Conservation (phyloP, 192 early-diverging fungal genomes). For the Podila minutissima region DNA sequence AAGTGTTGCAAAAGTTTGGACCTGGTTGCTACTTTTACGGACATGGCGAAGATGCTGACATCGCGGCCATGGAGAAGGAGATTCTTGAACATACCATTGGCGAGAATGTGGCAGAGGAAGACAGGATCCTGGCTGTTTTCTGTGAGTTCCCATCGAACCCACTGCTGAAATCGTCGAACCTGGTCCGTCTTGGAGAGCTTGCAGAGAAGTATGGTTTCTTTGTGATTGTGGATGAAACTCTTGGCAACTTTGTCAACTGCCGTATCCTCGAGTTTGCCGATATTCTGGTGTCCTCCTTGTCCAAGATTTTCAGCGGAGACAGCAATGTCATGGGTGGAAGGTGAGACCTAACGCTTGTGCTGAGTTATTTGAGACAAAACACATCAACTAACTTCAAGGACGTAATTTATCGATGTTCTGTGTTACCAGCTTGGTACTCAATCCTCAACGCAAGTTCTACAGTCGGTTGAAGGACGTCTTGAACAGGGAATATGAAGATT, state of each 20-base stretch:
- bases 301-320: constrained; percentile 96
- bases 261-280: constrained; percentile 82
- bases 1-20: constrained; percentile 96
- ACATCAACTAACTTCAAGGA: constrained; percentile 15
- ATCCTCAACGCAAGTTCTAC: constrained; percentile 72
- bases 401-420: too few species aligned
- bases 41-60: constrained; percentile 79
- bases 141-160: constrained; percentile 97
- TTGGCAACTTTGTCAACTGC: constrained; percentile 95
- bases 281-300: constrained; percentile 89
- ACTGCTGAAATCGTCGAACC: constrained; percentile 83
- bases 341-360: constrained; percentile 36
- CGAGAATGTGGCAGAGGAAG: constrained; percentile 54
- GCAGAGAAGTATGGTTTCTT: constrained; percentile 81
- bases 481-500: constrained; percentile 77
- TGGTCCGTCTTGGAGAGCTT: constrained; percentile 76
- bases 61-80: constrained; percentile 73
- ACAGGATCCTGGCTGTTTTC: constrained; percentile 81
- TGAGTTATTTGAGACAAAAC: background rate
- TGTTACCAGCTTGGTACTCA: constrained; percentile 67
- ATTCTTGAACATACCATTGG: constrained; percentile 61
- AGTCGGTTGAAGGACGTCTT: constrained; percentile 64
- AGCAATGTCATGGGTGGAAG: constrained; percentile 98
- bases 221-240: constrained; percentile 93
- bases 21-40: constrained; percentile 89